Conservation (phyloP, 2,329 filamentous ascomycete genomes). For the Venturia nashicola region DNA sequence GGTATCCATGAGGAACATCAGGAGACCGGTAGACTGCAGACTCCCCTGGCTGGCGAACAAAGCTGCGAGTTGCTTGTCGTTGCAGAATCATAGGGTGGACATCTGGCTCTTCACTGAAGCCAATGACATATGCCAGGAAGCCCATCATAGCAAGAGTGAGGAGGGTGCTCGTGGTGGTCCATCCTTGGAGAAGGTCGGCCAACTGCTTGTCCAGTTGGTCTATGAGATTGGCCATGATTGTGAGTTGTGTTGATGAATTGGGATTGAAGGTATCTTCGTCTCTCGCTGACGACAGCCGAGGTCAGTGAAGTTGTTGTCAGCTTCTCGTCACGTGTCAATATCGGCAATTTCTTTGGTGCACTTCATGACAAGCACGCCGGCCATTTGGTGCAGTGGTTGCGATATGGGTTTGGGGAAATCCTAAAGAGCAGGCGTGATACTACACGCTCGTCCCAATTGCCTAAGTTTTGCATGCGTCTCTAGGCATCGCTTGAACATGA, state of each 20-base stretch:
- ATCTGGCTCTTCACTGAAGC: slow-evolving; percentile 69
- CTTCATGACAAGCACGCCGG: no score
- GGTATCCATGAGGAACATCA: slow-evolving; percentile 66
- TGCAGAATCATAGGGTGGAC: slow-evolving; percentile 84
- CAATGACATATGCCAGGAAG: slow-evolving; percentile 58
- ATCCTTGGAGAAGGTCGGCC: slow-evolving; percentile 58
- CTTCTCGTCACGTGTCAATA: background rate
- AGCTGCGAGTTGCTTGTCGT: slow-evolving; percentile 66
- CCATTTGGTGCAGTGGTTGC: no score
- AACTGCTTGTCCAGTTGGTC: slow-evolving; percentile 54
- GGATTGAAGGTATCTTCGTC: background rate
- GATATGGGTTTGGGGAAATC: no score
- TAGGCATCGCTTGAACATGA: no score
- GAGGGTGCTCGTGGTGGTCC: slow-evolving; percentile 69
- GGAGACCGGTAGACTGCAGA: slow-evolving; percentile 78
- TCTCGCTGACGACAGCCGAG: background rate
- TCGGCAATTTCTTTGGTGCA: no score
- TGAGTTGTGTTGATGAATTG: background rate
- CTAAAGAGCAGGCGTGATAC: background rate
- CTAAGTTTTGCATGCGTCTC: no score
- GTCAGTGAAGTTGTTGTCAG: background rate
- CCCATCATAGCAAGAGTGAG: slow-evolving; percentile 55
- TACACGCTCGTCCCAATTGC: no score
- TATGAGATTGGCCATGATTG: slow-evolving; percentile 3
- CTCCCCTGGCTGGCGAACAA: slow-evolving; percentile 72